Evolutionary conservation across 345 rosid species (phyloP).

Genomic region (Populus nigra): DNA sequence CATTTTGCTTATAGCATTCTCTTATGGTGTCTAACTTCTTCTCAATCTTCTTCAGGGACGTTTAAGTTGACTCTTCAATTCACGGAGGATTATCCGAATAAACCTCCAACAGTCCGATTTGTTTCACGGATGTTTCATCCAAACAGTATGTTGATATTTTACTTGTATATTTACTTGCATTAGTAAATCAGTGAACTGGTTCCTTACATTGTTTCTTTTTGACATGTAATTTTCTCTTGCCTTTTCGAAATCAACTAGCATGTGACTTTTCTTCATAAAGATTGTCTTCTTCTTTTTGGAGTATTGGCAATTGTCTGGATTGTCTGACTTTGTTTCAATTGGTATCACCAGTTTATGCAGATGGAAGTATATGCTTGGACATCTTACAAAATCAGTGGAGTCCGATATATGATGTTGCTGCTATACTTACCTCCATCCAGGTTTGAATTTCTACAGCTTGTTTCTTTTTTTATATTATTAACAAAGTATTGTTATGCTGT

Average conservation of each 20-base stretch:
- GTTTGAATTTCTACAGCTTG: conserved; percentile 27
- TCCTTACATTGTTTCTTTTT: background rate
- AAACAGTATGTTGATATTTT: conserved; percentile 45
- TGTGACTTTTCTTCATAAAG: background rate
- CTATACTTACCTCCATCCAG: conserved; percentile 95
- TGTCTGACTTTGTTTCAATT: background rate
- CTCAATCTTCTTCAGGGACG: conserved; percentile 39
- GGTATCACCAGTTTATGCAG: conserved; percentile 69
- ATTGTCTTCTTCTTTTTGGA: background rate
- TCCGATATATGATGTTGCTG: conserved; percentile 97
- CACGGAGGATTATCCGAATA: conserved; percentile 64
- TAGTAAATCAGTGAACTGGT: background rate
- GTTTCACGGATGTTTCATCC: conserved; percentile 70
- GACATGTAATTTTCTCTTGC: background rate
- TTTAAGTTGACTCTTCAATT: conserved; percentile 63
- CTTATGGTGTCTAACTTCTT: background rate
- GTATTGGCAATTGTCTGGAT: background rate
- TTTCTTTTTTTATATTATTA: background rate
- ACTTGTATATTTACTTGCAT: background rate
- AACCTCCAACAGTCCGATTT: conserved; percentile 65
- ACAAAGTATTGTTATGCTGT: background rate
- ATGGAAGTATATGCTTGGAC: conserved; percentile 95
- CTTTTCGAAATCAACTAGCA: background rate
- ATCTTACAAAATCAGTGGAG: conserved; percentile 97
- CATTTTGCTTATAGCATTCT: background rate